Percentiles rank a stretch among this genome's conserved stretches.
These are phyloP conservation scores for Cryptococcus sp. DNA, from an alignment of 1,284 basidiomycete genomes.

Conservation along the genomic window DNA sequence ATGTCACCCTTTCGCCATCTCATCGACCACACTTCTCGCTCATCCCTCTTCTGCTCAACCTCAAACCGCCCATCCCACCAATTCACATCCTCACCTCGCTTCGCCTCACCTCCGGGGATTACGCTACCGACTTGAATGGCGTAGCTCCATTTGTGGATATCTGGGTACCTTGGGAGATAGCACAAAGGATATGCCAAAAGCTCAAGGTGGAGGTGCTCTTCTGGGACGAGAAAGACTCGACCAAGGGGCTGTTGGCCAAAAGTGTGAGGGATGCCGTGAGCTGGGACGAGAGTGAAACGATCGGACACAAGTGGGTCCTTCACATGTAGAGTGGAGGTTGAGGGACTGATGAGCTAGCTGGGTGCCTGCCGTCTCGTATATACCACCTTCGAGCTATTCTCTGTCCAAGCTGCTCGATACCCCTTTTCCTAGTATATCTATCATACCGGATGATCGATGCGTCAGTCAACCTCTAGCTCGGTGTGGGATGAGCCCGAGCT, in stretches of 20 bases:
- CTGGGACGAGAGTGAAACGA: conserved; percentile 20
- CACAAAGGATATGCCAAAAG: conserved; percentile 7
- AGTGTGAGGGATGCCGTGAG: conserved; percentile 12
- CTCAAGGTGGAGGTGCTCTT: conserved; percentile 16
- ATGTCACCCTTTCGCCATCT: conserved; percentile 19
- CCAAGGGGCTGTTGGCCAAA: conserved; percentile 13
- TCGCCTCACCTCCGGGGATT: conserved; percentile 3
- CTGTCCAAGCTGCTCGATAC: conserved; percentile 14
- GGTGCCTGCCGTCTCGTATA: conserved; percentile 13
- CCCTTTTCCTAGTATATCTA: conserved; percentile 8
- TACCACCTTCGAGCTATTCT: conserved; percentile 22
- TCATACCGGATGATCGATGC: conserved; percentile 21
- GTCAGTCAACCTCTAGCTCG: conserved; percentile 9
- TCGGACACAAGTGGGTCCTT: conserved; percentile 22
- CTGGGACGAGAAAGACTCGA: conserved; percentile 7
- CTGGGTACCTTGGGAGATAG: conserved; percentile 14
- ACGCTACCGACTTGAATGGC: conserved; percentile 15
- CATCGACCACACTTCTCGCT: conserved; percentile 22
- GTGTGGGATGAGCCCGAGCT: background rate
- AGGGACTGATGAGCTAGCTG: conserved; percentile 16
- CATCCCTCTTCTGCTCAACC: conserved; percentile 18
- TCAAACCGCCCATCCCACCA: conserved; percentile 9
- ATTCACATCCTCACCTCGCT: conserved; percentile 11
- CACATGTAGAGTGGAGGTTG: background rate
- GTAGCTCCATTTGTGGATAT: conserved; percentile 20